Conservation (phyloP, 2,329 filamentous ascomycete genomes). For the Aspergillus versicolor region DNA sequence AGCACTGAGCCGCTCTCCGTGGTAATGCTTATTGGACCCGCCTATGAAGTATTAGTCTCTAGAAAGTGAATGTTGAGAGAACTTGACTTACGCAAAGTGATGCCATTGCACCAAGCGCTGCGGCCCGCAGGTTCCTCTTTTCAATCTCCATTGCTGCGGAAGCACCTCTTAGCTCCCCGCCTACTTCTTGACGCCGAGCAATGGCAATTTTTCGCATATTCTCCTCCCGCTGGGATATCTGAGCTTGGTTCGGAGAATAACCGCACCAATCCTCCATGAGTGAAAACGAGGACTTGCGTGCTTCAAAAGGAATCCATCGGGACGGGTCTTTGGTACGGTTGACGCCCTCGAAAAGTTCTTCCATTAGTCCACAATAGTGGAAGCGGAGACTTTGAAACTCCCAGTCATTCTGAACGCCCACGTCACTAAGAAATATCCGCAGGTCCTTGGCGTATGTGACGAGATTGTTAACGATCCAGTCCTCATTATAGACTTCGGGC, state of each 20-base stretch:
- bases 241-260: constrained; percentile 84
- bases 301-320: constrained; percentile 96
- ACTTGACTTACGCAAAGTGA: constrained; percentile 74
- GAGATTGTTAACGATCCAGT: constrained; percentile 87
- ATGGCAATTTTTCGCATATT: constrained; percentile 83
- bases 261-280: constrained; percentile 99
- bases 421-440: constrained; percentile 90
- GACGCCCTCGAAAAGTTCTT: constrained; percentile 88
- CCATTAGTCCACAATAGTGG: constrained; percentile 91
- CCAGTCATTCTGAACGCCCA: constrained; percentile 91
- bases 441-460: constrained; percentile 88
- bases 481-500: constrained; percentile 75
- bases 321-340: constrained; percentile 81
- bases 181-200: constrained; percentile 69
- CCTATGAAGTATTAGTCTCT: constrained; percentile 30
- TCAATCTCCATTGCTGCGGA: constrained; percentile 96
- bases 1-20: constrained; percentile 85
- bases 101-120: constrained; percentile 93
- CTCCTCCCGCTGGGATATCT: constrained; percentile 79
- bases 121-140: constrained; percentile 85
- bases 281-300: constrained; percentile 89
- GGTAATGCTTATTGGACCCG: constrained; percentile 75
- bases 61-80: not conserved
- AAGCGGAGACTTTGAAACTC: constrained; percentile 88
- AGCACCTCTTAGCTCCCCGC: constrained; percentile 72